Evolutionary conservation across 306 rosid species (phyloP), one percentile per base, ranked within the genome.

Genomic region (Fagus crenata): DNA sequence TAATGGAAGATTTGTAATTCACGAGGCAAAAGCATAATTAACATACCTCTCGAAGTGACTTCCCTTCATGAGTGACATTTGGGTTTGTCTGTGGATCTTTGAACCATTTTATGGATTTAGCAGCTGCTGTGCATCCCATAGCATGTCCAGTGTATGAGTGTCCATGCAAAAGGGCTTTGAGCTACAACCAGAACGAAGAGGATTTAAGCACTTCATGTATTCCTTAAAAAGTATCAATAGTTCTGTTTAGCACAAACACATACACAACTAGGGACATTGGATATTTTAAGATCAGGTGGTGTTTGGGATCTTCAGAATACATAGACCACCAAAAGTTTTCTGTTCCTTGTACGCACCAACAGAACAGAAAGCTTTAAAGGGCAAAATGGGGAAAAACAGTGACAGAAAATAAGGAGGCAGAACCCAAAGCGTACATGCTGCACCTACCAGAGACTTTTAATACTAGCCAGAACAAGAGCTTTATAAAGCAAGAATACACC

Each of bases 131-230:
- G 85, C 98, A 95, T 68, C 98, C 98, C 83, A 95, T 80, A 55
- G 96, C 96, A 87, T 95, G 98, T 69, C 91, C 98, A 54, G 97
- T 18, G 78, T 92, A 95, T 60, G 97, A 95, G 82, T 95, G 98
- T 39, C 98, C 98, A 54, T 95, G 98, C 88, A 95, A 81, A 72
- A 95, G 98, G 65, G 98, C 98, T 81, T 77, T 85, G 74, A 88
- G 92, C 98, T 92, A 49, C 60, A 84, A 82, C 69, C 83, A 85
- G 56, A 83, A 80, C 53, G 80, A 73, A 76, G 75, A 70, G 75
- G 40, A 80, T 69, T 49, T 37, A 41, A 75, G 71, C 53, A 71
- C 17, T 78, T 72, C 36, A 75, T 49, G 1, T 37, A 77, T 76
- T 73, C 78, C 63, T 75, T 65, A 83, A 78, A 65, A 64, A 71